Percentiles rank a stretch among this genome's conserved stretches.
These are phyloP conservation scores for Crithidia bombi DNA, from an alignment of 208 protist species.

Conservation along the genomic window DNA sequence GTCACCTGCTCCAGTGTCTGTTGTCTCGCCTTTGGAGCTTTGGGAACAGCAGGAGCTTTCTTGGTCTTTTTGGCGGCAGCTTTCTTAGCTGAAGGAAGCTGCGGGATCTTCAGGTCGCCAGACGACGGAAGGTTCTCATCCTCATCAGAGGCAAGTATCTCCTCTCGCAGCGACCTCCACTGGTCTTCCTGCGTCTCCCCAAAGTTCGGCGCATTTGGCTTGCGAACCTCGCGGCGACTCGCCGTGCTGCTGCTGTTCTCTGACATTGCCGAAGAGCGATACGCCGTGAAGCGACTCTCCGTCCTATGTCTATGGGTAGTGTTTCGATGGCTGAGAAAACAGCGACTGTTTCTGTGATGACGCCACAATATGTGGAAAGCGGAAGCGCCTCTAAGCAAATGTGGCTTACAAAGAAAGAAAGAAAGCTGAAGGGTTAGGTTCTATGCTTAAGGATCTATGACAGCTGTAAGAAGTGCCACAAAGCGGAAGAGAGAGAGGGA, in stretches of 20 bases:
- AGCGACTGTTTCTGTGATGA: background rate
- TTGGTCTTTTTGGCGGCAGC: conserved; percentile 12
- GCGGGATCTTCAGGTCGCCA: conserved; percentile 35
- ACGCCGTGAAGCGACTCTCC: too few relatives aligned
- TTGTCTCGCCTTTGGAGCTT: conserved; percentile 56
- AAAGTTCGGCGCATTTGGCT: conserved; percentile 27
- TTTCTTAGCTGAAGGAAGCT: conserved; percentile 44
- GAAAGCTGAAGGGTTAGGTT: background rate
- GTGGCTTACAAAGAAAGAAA: conserved; percentile 1
- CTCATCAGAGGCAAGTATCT: conserved; percentile 55
- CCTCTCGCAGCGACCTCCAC: conserved; percentile 63
- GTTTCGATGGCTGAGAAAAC: background rate
- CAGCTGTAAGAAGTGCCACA: too few relatives aligned
- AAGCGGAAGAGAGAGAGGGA: too few relatives aligned
- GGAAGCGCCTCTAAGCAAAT: too few relatives aligned
- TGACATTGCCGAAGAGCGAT: conserved; percentile 29
- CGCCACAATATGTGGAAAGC: background rate
- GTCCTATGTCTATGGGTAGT: background rate
- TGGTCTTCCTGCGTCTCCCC: conserved; percentile 56
- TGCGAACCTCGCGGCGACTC: conserved; percentile 5
- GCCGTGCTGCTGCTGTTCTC: background rate
- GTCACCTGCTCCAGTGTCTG: conserved; percentile 71
- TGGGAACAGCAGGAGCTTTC: conserved; percentile 15
- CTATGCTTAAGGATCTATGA: conserved; percentile 1
- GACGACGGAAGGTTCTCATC: conserved; percentile 37